Evolutionary conservation across 257 asterid species (phyloP).

Genomic region (Rhazya stricta): DNA sequence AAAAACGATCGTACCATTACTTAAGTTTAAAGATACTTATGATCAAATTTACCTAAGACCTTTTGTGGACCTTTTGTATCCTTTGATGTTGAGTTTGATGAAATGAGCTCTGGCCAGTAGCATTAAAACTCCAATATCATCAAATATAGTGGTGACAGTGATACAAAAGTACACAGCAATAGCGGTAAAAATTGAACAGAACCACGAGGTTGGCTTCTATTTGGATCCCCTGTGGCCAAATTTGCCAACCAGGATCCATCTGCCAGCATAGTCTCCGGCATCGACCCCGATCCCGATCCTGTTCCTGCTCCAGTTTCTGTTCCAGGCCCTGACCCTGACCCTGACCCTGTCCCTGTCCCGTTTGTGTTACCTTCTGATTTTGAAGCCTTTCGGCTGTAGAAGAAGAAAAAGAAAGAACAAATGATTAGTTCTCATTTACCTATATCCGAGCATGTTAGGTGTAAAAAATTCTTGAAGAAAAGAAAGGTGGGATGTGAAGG

Average conservation of each 20-base stretch:
- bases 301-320: conserved; percentile 20
- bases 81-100: no score
- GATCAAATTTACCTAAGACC: no score
- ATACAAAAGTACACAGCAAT: conserved; percentile 24
- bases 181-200: conserved; percentile 15
- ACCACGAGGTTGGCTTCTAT: conserved; percentile 16
- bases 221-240: conserved; percentile 58
- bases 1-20: no score
- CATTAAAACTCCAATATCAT: conserved; percentile 13
- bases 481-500: background rate
- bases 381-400: conserved; percentile 39
- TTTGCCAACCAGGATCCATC: conserved; percentile 75
- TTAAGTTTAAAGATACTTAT: no score
- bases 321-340: conserved; percentile 27
- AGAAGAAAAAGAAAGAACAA: background rate
- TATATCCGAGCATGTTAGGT: no score
- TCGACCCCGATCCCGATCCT: conserved; percentile 27
- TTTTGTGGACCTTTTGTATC: background rate
- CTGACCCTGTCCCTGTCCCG: conserved; percentile 29
- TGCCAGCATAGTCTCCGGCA: conserved; percentile 46
- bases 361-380: conserved; percentile 28
- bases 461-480: no score
- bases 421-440: background rate
- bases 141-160: conserved; percentile 16
- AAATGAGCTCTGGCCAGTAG: background rate